Percentiles rank a stretch among this genome's conserved stretches.
phyloP scores from a whole-genome alignment of 352 stramenopile genomes.

The Phytophthora idaei region DNA sequence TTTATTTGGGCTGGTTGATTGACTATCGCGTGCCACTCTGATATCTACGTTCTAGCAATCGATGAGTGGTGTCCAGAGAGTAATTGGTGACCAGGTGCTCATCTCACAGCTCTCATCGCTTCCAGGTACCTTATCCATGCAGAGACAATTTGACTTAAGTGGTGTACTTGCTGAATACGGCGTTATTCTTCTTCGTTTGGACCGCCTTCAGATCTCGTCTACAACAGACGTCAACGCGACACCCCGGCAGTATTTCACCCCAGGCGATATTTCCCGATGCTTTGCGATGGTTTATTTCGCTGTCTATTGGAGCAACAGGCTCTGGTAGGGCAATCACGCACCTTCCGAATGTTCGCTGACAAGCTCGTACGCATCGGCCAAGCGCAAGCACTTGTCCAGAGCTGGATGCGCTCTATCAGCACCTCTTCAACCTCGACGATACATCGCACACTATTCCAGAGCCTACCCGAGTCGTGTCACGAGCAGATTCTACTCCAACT shows the following conservation, averaged over 20 bases:
- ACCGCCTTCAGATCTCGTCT: conserved; percentile 51
- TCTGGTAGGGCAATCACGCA: conserved; percentile 9
- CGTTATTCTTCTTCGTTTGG: neutral
- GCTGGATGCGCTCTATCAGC: conserved; percentile 48
- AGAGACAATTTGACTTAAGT: neutral
- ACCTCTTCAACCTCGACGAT: conserved; percentile 5
- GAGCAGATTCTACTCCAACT: conserved; percentile 60
- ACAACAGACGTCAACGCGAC: conserved; percentile 58
- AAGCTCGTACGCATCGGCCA: conserved; percentile 71
- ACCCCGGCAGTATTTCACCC: conserved; percentile 56
- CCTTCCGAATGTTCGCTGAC: conserved; percentile 66
- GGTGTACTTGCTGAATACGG: neutral
- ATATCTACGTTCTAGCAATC: conserved; percentile 17
- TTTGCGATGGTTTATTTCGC: conserved; percentile 54
- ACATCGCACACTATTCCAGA: conserved; percentile 46
- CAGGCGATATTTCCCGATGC: conserved; percentile 45
- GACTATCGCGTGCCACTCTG: neutral
- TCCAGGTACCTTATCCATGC: conserved; percentile 41
- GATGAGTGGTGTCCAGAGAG: conserved; percentile 12
- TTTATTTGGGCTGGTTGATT: neutral
- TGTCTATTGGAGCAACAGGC: conserved; percentile 12
- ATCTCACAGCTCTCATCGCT: conserved; percentile 51
- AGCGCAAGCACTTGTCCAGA: conserved; percentile 44
- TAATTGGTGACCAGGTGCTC: conserved; percentile 41
- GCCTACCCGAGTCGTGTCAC: conserved; percentile 53